Evolutionary conservation across 495 filamentous ascomycete species (phyloP).

Genomic region (Amphirosellinia nigrospora): DNA sequence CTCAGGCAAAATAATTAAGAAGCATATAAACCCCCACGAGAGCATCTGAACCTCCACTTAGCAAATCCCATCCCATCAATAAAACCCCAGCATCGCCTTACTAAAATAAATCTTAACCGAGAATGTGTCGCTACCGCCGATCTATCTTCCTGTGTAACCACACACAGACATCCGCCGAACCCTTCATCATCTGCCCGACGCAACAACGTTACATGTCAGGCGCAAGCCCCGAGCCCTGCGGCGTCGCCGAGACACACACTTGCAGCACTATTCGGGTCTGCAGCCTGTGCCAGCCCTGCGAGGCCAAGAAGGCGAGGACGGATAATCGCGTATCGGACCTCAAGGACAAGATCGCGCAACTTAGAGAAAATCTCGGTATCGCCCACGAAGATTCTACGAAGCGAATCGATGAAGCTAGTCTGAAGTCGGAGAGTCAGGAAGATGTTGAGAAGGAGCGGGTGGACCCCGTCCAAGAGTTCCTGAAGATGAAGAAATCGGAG

Average conservation of each 20-base stretch:
- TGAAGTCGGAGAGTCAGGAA: not conserved
- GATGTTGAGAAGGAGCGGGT: not conserved
- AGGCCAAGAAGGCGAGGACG: not conserved
- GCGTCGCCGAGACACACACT: not conserved
- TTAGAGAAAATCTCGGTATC: not conserved
- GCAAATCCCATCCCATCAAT: not conserved
- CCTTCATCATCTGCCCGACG: not conserved
- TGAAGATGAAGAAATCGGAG: conserved; percentile 17
- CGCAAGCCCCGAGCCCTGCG: not conserved
- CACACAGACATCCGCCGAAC: not conserved
- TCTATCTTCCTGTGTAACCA: conserved; percentile 23
- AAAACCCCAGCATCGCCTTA: not conserved
- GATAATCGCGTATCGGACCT: not conserved
- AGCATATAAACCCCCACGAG: not conserved
- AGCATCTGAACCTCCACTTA: not conserved
- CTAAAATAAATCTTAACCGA: not conserved
- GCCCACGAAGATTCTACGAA: not conserved
- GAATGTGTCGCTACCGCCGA: conserved; percentile 26
- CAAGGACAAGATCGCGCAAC: conserved; percentile 3
- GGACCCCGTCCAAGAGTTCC: conserved; percentile 13
- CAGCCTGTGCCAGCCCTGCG: not conserved
- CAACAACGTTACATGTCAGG: not conserved
- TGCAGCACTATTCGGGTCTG: conserved; percentile 10
- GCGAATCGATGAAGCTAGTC: conserved; percentile 3
- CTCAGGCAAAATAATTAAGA: not conserved